Evolutionary conservation across 306 rosid species (phyloP).

Genomic region (Prunus davidiana): DNA sequence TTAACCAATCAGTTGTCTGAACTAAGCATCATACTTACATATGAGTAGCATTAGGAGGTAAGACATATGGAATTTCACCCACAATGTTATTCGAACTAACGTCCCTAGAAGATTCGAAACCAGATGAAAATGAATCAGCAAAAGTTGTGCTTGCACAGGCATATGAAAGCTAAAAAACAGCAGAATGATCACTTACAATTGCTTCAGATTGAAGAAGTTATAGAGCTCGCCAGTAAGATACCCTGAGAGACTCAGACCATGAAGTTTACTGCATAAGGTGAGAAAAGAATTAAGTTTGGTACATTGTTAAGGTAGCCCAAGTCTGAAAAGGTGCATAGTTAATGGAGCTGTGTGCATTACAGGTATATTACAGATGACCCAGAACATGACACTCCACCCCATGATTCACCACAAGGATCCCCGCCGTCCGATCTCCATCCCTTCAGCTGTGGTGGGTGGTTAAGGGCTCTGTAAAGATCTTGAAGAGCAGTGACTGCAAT

Average conservation of each 20-base stretch:
- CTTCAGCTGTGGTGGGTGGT: constrained; percentile 48
- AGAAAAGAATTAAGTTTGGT: constrained; percentile 12
- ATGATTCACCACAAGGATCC: constrained; percentile 87
- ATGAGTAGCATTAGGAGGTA: constrained; percentile 83
- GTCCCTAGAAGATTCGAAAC: constrained; percentile 51
- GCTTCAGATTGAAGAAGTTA: constrained; percentile 61
- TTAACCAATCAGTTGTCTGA: not conserved
- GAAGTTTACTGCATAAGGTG: constrained; percentile 55
- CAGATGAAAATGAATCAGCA: constrained; percentile 22
- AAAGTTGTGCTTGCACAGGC: not conserved
- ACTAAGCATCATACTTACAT: constrained; percentile 51
- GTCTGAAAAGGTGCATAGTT: not conserved
- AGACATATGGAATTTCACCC: constrained; percentile 67
- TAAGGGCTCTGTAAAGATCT: constrained; percentile 58
- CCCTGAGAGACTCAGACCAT: constrained; percentile 75
- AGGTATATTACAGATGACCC: constrained; percentile 74
- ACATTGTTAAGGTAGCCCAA: not conserved
- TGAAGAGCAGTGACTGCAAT: constrained; percentile 64
- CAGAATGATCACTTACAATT: constrained; percentile 49
- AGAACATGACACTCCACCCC: constrained; percentile 83
- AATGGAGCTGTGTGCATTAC: constrained; percentile 39
- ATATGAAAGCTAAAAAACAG: not conserved
- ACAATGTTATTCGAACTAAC: constrained; percentile 64
- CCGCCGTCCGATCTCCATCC: constrained; percentile 61
- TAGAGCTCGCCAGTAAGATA: constrained; percentile 57